Base-by-base conservation (phyloP, 805 yeast species). In the Dipodascopsis uninucleata region DNA sequence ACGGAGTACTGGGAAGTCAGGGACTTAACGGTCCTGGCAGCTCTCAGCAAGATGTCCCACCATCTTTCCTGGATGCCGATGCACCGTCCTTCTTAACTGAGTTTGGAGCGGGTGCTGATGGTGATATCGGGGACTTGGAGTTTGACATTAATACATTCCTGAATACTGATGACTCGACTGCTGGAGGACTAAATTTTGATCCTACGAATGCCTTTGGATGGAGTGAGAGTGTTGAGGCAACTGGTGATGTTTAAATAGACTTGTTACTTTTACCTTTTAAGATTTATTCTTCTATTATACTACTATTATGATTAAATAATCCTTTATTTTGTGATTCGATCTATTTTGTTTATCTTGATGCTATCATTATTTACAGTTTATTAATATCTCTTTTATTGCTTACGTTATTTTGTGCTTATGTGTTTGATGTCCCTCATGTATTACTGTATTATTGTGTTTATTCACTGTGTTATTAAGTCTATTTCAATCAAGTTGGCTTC, bases 211-310 rank as follows among this genome's bases (percentile, higher is more conserved):
- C 46, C 28, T 53, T 53, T 24, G 45, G 41, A 20, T 53, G 57
- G 57, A 43, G 45, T 18, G 57, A 53, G 26, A 52, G 57, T 28
- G 57, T 53, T 25, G 57, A 53, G 33, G 57, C 57, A 5, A 42
- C 57, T 12, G 53, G 56, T 12, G 56, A 52, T n/a, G 52, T 52
- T 28, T 52, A 39, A 32, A 26, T 21, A 8, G 35, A 9, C 20
- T 8, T 21, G 20, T 10, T 26, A n/a, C 29, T n/a, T 10, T 26
- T 26, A n/a, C 29, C 29, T n/a, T 10, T 26, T 10, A n/a, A 26
- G 12, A 26, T 26, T 10, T 26, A 26, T 26, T 26, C n/a, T 26
- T 26, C 12, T 26, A 26, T 26, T 10, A 26, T 26, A 26, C 29
- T 26, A n/a, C n/a, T n/a, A n/a, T n/a, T n/a, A n/a, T n/a, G n/a